phyloP scores from a whole-genome alignment of 805 yeast genomes.

The Komagataella kurtzmanii region DNA sequence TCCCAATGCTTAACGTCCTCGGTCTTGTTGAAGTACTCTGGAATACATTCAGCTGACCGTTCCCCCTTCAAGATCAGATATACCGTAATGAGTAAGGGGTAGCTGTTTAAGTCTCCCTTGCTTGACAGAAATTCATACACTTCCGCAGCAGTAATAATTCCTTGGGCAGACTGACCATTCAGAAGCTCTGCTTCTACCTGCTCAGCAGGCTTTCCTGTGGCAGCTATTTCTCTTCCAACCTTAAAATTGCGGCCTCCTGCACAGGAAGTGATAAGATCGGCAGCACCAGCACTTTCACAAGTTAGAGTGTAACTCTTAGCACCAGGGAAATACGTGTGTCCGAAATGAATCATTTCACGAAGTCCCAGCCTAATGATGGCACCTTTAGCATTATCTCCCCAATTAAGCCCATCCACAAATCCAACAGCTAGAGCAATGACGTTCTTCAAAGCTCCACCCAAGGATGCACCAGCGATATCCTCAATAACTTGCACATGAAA shows the following conservation, averaged over 20 bases:
- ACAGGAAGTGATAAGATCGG: constrained; percentile 95
- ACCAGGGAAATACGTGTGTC: constrained; percentile 66
- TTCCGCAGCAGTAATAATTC: constrained; percentile 81
- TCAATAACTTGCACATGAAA: constrained; percentile 90
- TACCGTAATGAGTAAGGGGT: constrained; percentile 73
- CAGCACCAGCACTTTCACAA: constrained; percentile 94
- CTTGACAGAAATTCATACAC: constrained; percentile 70
- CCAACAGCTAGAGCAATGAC: constrained; percentile 95
- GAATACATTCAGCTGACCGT: constrained; percentile 11
- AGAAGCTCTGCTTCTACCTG: constrained; percentile 77
- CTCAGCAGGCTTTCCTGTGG: constrained; percentile 60
- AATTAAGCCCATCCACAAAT: constrained; percentile 91
- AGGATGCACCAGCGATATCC: constrained; percentile 92
- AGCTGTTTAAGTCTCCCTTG: constrained; percentile 43
- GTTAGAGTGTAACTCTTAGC: constrained; percentile 73
- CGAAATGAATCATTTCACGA: constrained; percentile 80
- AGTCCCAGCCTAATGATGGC: constrained; percentile 96
- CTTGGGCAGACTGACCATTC: constrained; percentile 96
- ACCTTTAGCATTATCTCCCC: constrained; percentile 99
- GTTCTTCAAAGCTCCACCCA: constrained; percentile 95
- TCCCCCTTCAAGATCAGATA: constrained; percentile 71
- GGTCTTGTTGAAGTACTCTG: background rate
- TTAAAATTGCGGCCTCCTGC: constrained; percentile 94
- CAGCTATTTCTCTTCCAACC: constrained; percentile 80
- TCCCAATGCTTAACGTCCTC: background rate